These are phyloP conservation scores for Yarrowia divulgata DNA, from an alignment of 805 yeast genomes.

Conservation along the genomic window DNA sequence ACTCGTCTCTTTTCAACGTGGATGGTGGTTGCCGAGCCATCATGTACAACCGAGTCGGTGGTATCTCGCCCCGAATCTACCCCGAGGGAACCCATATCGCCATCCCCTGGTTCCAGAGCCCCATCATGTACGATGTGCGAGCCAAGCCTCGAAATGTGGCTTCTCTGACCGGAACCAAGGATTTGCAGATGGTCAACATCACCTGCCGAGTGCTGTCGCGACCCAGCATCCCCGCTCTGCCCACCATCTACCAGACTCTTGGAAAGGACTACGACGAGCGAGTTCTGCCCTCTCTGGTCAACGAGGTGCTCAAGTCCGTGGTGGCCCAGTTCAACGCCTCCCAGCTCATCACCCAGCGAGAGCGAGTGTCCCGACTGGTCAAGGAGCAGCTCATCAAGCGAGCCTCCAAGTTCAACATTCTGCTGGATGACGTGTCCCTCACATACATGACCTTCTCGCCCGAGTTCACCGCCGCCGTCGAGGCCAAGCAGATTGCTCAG, in stretches of 20 bases:
- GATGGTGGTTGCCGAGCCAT: slow-evolving; percentile 99
- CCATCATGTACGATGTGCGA: slow-evolving; percentile 90
- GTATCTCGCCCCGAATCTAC: slow-evolving; percentile 82
- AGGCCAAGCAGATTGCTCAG: slow-evolving; percentile 98
- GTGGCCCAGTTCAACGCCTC: slow-evolving; percentile 99
- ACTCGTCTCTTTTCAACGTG: slow-evolving; percentile 76
- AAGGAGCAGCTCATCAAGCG: slow-evolving; percentile 90
- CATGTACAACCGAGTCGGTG: slow-evolving; percentile 84
- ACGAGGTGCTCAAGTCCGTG: slow-evolving; percentile 94
- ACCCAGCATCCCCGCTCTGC: slow-evolving; percentile 80
- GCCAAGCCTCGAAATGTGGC: slow-evolving; percentile 97
- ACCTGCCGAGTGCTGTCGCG: slow-evolving; percentile 97
- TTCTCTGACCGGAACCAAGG: slow-evolving; percentile 96
- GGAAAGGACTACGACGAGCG: slow-evolving; percentile 97
- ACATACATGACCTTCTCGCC: slow-evolving; percentile 98
- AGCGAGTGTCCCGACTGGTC: slow-evolving; percentile 88
- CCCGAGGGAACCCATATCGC: slow-evolving; percentile 95
- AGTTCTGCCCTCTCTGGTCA: slow-evolving; percentile 94
- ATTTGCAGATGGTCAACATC: slow-evolving; percentile 97
- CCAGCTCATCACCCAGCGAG: slow-evolving; percentile 98
- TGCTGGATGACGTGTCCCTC: slow-evolving; percentile 93
- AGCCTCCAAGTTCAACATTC: slow-evolving; percentile 85
- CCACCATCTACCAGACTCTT: slow-evolving; percentile 86
- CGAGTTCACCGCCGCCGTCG: slow-evolving; percentile 96
- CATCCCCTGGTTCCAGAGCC: slow-evolving; percentile 93